These are phyloP conservation scores for Aureobasidium sp. DNA, from an alignment of 2,329 filamentous ascomycete species.

Conservation along the genomic window DNA sequence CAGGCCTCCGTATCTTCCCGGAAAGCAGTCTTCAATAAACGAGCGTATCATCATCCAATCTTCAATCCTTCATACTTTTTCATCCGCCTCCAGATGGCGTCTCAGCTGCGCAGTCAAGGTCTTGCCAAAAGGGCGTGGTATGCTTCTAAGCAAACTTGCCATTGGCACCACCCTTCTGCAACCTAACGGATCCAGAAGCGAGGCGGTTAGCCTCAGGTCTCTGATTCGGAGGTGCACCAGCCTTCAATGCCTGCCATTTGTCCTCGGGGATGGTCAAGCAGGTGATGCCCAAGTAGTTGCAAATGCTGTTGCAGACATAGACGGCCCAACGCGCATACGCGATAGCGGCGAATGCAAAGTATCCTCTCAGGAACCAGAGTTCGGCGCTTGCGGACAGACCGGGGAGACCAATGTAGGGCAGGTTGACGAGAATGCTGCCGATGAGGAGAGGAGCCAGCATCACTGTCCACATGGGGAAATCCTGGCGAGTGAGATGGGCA, in stretches of 20 bases:
- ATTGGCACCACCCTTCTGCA: constrained; percentile 4
- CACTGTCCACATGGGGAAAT: constrained; percentile 94
- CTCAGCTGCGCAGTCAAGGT: too few relatives aligned
- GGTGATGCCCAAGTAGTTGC: constrained; percentile 84
- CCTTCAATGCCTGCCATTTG: constrained; percentile 17
- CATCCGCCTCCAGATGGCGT: background rate
- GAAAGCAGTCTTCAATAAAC: background rate
- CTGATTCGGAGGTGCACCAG: background rate
- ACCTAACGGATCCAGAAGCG: background rate
- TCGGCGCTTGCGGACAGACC: constrained; percentile 55
- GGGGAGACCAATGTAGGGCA: constrained; percentile 66
- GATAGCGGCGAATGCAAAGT: constrained; percentile 73
- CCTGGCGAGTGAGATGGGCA: constrained; percentile 83
- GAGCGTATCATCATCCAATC: constrained; percentile 2
- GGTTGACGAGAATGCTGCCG: constrained; percentile 73
- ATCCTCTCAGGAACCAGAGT: constrained; percentile 71
- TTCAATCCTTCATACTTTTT: background rate
- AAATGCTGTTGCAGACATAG: constrained; percentile 84
- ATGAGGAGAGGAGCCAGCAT: constrained; percentile 81
- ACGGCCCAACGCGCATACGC: constrained; percentile 92
- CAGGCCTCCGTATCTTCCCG: background rate
- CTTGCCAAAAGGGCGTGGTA: background rate
- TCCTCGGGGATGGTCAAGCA: constrained; percentile 68
- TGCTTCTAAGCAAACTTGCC: background rate
- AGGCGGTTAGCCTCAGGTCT: background rate